Conservation (phyloP, 768 basidiomycete genomes). For the Hygrophoropsis aurantiaca region DNA sequence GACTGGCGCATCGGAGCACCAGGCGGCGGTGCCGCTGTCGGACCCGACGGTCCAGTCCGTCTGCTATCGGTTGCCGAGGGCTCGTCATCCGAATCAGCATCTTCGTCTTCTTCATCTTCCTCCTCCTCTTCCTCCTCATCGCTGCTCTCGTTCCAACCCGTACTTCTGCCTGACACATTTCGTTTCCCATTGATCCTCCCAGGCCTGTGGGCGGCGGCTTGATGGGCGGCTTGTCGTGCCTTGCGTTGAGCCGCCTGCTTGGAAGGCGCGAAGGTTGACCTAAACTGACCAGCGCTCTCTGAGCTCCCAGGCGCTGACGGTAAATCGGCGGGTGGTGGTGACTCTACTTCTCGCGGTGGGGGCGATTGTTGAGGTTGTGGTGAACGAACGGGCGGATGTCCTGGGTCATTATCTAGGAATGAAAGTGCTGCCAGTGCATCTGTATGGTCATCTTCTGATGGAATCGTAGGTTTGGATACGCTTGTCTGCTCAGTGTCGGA, state of each 20-base stretch:
- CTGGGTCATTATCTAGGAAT: conserved; percentile 56
- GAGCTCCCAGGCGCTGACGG: conserved; percentile 15
- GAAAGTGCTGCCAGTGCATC: conserved; percentile 80
- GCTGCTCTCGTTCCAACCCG: conserved; percentile 66
- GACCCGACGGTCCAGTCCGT: conserved; percentile 19
- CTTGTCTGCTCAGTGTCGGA: conserved; percentile 12
- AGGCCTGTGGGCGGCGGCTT: conserved; percentile 74
- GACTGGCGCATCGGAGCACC: conserved; percentile 25
- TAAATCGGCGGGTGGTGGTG: conserved; percentile 37
- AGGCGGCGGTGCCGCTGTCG: conserved; percentile 13
- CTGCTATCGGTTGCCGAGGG: conserved; percentile 35
- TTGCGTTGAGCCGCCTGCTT: conserved; percentile 83
- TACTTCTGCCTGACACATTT: conserved; percentile 41
- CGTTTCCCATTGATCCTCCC: conserved; percentile 51
- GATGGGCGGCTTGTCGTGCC: conserved; percentile 78
- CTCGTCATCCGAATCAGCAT: conserved; percentile 62
- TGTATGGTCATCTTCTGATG: conserved; percentile 50
- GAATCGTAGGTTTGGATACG: conserved; percentile 9
- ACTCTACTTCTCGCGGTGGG: conserved; percentile 23
- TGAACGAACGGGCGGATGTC: conserved; percentile 13
- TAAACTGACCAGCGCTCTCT: conserved; percentile 46
- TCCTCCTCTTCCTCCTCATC: conserved; percentile 86
- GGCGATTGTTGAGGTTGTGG: conserved; percentile 18
- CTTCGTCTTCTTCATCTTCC: conserved; percentile 66
- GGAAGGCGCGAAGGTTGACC: conserved; percentile 87